A percentile compares a stretch with the other conserved stretches of the same genome.
phyloP scores from a whole-genome alignment of 1,284 basidiomycete species.

The Fomes fomentarius region DNA sequence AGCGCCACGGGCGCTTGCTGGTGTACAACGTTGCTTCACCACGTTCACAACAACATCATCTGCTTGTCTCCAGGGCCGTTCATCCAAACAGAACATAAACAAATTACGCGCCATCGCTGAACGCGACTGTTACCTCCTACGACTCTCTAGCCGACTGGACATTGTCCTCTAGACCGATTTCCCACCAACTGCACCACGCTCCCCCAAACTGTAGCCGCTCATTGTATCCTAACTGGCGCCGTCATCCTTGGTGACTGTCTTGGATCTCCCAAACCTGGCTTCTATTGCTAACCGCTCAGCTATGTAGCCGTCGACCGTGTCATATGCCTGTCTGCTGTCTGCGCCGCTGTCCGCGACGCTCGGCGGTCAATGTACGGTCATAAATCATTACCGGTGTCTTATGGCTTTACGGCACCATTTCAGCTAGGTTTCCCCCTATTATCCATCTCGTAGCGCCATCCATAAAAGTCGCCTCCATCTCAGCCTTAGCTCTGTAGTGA shows the following conservation, averaged over 20 bases:
- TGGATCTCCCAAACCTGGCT: not conserved
- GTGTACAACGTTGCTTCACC: conserved; percentile 1
- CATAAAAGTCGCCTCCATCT: not conserved
- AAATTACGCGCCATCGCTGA: not conserved
- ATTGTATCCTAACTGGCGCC: conserved; percentile 5
- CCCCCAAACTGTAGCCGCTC: conserved; percentile 2
- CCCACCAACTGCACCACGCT: not conserved
- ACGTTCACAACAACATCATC: not conserved
- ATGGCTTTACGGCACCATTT: not conserved
- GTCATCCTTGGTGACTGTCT: not conserved
- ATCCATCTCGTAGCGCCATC: not conserved
- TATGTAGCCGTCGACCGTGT: not conserved
- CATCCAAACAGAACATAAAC: not conserved
- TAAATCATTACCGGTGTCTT: not conserved
- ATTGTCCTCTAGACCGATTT: not conserved
- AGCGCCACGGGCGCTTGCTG: conserved; percentile 3
- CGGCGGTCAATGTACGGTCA: not conserved
- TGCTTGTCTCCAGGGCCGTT: not conserved
- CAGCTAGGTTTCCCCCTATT: not conserved
- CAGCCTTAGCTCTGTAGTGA: no score
- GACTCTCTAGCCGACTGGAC: not conserved
- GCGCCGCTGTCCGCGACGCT: not conserved
- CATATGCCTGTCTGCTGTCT: not conserved
- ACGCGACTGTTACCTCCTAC: not conserved
- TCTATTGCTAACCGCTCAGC: not conserved